Evolutionary conservation across 176 grass and related monocot species (phyloP), one percentile per base, ranked within the genome.

Genomic region (Areca catechu): DNA sequence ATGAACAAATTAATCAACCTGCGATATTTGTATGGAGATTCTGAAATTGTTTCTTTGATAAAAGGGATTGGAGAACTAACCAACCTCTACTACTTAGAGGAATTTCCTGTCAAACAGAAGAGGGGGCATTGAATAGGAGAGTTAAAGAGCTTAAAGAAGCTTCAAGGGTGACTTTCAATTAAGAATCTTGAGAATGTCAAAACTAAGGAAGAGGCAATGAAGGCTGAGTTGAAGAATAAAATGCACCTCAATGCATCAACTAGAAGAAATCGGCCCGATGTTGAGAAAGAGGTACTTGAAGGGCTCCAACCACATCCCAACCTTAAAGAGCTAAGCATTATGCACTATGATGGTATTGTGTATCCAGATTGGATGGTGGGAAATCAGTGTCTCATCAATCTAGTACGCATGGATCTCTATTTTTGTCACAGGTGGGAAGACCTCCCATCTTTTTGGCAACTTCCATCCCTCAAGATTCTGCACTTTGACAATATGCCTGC

Each of bases 401-500:
- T 85, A 37, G 62, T 76, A 51, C 48, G 47, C 18, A 61, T 85
- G 17, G 61, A 68, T 21, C 43, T 85, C 28, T 48, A 62, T 50
- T 56, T 23, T 48, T 80, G 82, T 49, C 55, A 66, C 30, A 50
- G 54, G 20, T 76, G 50, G 82, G 61, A 80, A 49, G 18, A 47
- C 66, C 82, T 85, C 63, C 72, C 82, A 63, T 66, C 77, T 54
- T 68, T 76, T 17, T 67, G 72, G 52, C 66, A 76, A 61, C 77
- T 85, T 28, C 57, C 82, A n/a, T 76, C 63, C n/a, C 58, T 80
- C 61, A 76, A 58, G 68, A 80, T 62, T 34, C 70, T 89, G 27
- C 27, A 28, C 4, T 28, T 28, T 28, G 27, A 28, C 2, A 28
- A 28, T 28, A 28, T 28, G 27, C 27, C 3, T 5, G 27, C 4